phyloP scores from a whole-genome alignment of 768 basidiomycete genomes.

The Hortiboletus campestris region DNA sequence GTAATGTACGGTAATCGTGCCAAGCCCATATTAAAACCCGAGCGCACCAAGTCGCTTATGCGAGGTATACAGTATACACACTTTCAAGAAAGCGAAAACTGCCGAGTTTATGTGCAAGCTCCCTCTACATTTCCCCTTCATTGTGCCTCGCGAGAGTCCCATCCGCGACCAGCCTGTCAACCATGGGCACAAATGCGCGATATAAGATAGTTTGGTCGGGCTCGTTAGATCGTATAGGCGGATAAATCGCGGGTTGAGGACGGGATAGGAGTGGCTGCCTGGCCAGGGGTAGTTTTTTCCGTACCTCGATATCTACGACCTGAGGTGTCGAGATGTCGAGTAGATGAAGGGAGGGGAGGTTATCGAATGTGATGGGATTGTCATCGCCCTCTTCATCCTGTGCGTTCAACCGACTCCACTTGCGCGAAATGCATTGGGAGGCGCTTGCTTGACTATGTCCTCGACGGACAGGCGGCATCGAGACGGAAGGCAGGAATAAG shows the following conservation, averaged over 20 bases:
- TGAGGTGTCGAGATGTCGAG: background rate
- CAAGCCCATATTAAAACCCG: background rate
- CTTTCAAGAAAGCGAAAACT: background rate
- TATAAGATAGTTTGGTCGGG: slow-evolving; percentile 21
- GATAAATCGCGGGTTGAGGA: slow-evolving; percentile 21
- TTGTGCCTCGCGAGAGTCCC: slow-evolving; percentile 15
- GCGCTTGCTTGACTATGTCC: slow-evolving; percentile 12
- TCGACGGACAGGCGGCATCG: slow-evolving; percentile 6
- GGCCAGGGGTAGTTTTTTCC: background rate
- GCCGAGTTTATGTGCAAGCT: background rate
- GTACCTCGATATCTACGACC: slow-evolving; percentile 15
- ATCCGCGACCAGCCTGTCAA: slow-evolving; percentile 17
- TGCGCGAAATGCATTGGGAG: slow-evolving; percentile 24
- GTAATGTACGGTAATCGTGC: background rate
- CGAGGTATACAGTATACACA: background rate
- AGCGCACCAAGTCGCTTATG: background rate
- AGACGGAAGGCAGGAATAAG: slow-evolving; percentile 9
- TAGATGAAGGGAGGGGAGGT: slow-evolving; percentile 12
- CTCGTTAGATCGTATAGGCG: slow-evolving; percentile 12
- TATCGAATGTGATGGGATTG: slow-evolving; percentile 19
- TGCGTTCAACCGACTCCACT: slow-evolving; percentile 31
- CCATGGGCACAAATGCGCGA: slow-evolving; percentile 22
- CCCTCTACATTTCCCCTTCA: background rate
- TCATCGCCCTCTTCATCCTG: slow-evolving; percentile 21
- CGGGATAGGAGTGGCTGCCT: slow-evolving; percentile 17